Percentiles rank a stretch among this genome's conserved stretches.
These are phyloP conservation scores for Xylaria sp. DNA, from an alignment of 2,329 filamentous ascomycete species.

Conservation along the genomic window DNA sequence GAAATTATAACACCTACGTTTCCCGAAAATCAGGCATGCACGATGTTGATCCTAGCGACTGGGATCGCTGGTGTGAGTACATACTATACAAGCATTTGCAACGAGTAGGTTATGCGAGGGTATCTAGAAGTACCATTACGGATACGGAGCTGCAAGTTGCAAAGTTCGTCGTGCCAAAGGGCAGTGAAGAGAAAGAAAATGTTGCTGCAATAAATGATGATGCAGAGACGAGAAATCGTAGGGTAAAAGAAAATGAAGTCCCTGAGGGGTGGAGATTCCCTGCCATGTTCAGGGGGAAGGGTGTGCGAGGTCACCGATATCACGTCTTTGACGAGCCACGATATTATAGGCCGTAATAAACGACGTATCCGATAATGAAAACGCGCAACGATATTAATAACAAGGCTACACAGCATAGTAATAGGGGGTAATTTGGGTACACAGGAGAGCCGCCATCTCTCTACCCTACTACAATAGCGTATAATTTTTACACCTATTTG, in stretches of 20 bases:
- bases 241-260: conserved; percentile 76
- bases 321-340: conserved; percentile 95
- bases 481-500: conserved; percentile 12
- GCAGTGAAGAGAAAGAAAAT: conserved; percentile 64
- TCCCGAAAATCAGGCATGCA: conserved; percentile 88
- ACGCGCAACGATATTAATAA: conserved; percentile 12
- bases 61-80: conserved; percentile 99
- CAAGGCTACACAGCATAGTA: conserved; percentile 22
- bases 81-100: conserved; percentile 92
- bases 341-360: conserved; percentile 63
- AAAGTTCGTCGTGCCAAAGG: conserved; percentile 87
- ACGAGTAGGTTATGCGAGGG: conserved; percentile 87
- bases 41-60: conserved; percentile 91
- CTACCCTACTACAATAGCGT: conserved; percentile 22
- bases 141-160: conserved; percentile 97
- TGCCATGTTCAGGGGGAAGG: conserved; percentile 81
- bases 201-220: conserved; percentile 53
- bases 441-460: conserved; percentile 5
- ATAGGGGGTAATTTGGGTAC: conserved; percentile 30
- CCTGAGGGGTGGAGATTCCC: conserved; percentile 86
- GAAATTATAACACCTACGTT: conserved; percentile 97
- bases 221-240: conserved; percentile 64
- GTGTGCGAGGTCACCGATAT: conserved; percentile 88
- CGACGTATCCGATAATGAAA: conserved; percentile 12
- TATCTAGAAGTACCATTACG: conserved; percentile 90